A percentile compares a stretch with the other conserved stretches of the same genome.
Conservation (phyloP, 805 yeast genomes). For the Candida methanosorbosa region DNA sequence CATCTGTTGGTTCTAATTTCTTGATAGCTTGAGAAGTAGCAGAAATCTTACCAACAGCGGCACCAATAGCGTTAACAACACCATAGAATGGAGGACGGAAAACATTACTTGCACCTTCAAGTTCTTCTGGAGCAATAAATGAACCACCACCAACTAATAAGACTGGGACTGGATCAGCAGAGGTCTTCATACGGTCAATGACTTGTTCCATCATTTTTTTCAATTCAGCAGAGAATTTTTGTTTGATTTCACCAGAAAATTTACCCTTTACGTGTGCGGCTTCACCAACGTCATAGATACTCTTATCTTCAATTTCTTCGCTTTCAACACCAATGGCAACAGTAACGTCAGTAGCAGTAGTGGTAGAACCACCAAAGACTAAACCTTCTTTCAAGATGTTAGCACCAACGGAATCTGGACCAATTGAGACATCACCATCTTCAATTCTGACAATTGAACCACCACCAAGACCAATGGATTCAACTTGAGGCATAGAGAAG, state of each 20-base stretch:
- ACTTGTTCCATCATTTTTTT: conserved; percentile 25
- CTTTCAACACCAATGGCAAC: conserved; percentile 12
- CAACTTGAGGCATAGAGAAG: conserved; percentile 37
- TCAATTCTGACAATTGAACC: conserved; percentile 30
- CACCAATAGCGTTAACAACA: conserved; percentile 38
- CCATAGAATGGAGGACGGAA: conserved; percentile 26
- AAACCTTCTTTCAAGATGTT: conserved; percentile 23
- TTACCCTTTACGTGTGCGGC: conserved; percentile 9
- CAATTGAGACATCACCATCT: conserved; percentile 19
- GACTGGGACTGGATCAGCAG: conserved; percentile 32
- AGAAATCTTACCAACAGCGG: conserved; percentile 32
- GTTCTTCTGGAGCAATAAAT: conserved; percentile 25
- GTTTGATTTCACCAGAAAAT: conserved; percentile 7
- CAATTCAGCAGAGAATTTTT: conserved; percentile 9
- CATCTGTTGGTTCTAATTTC: conserved; percentile 9
- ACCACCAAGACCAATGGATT: conserved; percentile 36
- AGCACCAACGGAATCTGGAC: conserved; percentile 36
- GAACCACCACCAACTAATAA: conserved; percentile 40
- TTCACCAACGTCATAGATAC: conserved; percentile 11
- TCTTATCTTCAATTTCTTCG: conserved; percentile 7
- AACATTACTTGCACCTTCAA: conserved; percentile 29
- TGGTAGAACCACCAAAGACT: conserved; percentile 30
- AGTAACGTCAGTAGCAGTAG: conserved; percentile 31
- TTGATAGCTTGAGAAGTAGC: conserved; percentile 7
- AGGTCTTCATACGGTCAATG: conserved; percentile 33